These are phyloP conservation scores for Lentinus brumalis DNA, from an alignment of 768 basidiomycete species.

Conservation along the genomic window DNA sequence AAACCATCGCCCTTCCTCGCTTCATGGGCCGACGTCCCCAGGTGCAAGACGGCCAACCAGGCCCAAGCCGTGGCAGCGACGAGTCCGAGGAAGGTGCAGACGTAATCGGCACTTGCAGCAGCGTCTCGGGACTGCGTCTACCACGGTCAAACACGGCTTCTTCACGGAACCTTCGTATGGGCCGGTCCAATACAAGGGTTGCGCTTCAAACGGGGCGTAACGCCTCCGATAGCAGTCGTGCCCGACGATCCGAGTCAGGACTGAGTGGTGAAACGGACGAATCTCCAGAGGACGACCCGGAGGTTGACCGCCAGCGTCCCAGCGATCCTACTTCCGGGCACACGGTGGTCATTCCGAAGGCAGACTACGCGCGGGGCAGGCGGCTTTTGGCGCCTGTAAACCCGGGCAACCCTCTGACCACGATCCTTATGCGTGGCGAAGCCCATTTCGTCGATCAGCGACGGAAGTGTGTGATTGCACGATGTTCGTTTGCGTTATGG, in stretches of 20 bases:
- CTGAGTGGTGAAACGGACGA: background rate
- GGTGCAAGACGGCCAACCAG: too few relatives aligned
- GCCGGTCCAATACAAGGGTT: background rate
- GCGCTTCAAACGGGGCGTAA: background rate
- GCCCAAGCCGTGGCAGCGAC: too few relatives aligned
- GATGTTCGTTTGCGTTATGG: background rate
- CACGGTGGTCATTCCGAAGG: slow-evolving; percentile 28
- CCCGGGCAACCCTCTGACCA: slow-evolving; percentile 19
- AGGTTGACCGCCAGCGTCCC: background rate
- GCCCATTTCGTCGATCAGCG: slow-evolving; percentile 29
- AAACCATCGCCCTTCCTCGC: too few relatives aligned
- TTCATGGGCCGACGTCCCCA: too few relatives aligned
- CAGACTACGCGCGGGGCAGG: slow-evolving; percentile 26
- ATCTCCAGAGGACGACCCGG: background rate
- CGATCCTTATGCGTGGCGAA: slow-evolving; percentile 33
- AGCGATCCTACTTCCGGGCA: slow-evolving; percentile 1
- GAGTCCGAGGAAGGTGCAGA: background rate
- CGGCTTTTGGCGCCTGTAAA: slow-evolving; percentile 27
- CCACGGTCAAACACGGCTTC: background rate
- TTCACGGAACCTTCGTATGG: background rate
- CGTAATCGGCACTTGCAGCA: background rate
- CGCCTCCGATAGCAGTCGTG: background rate
- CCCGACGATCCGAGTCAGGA: background rate
- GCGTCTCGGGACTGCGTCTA: background rate
- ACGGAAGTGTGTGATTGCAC: slow-evolving; percentile 18